Base-by-base conservation (phyloP, 306 rosid species). In the Medicago ruthenica region DNA sequence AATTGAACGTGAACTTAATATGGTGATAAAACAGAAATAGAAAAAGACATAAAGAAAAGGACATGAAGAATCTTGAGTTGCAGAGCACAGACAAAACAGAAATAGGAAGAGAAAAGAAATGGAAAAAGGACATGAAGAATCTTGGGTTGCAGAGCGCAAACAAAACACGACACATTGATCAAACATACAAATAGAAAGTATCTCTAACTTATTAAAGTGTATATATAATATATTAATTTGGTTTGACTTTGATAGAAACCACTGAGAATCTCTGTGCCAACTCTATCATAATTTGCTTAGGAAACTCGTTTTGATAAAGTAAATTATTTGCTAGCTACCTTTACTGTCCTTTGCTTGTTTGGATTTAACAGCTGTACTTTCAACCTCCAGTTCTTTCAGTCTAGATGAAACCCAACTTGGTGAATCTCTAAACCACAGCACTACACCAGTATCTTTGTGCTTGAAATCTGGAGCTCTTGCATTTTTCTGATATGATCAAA, bases 391-490 rank as follows among this genome's bases (percentile, higher is more conserved):
- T 57, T 80, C 88, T 83, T 81, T 27, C 47, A 91, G 86, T 82
- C 79, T 31, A 55, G 88, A 68, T 51, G 78, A 76, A 84, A 72
- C 94, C 97, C 94, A 91, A 36, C 59, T 77, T 7, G 97, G 92
- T 3, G 88, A 81, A 41, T 6, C 20, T 10, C 1, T 0, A 7
- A 91, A 87, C 94, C 97, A 89, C 15, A 91, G 79, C 4, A 0
- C 94, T 79, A 77, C 87, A 31, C 91, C 86, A 3, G 86, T 89
- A 67, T 87, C 89, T 61, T 87, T 89, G 86, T 91, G 92, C 86
- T 83, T 89, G 67, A 91, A 91, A 83, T 91, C 97, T 0, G 97
- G 94, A 59, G 9, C 16, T 63, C 61, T 89, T 63, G 5, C 22
- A 47, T 78, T 84, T 13, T 36, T 50, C 97, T 91, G 85, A 70